Evolutionary conservation across 208 protist genomes (phyloP).

Genomic region (Leishmania aethiopica): DNA sequence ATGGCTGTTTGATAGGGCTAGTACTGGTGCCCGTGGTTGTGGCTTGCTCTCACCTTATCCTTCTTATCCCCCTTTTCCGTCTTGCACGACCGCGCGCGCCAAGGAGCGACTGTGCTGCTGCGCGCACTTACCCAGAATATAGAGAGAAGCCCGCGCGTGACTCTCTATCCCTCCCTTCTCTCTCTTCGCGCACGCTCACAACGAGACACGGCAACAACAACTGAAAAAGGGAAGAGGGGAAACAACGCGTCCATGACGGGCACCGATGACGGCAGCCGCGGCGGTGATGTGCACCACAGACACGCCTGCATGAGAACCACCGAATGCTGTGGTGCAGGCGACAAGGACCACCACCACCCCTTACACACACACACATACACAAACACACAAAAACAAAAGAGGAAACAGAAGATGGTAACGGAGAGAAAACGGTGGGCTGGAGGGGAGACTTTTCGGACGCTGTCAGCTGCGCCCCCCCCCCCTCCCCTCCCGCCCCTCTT

Average conservation of each 20-base stretch:
- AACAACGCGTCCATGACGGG: background rate
- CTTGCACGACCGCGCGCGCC: background rate
- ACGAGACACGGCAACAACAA: background rate
- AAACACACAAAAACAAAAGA: background rate
- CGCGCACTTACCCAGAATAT: background rate
- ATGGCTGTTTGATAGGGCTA: background rate
- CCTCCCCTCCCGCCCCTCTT: background rate
- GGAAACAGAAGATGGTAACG: background rate
- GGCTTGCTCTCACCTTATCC: slow-evolving; percentile 3
- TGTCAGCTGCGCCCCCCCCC: background rate
- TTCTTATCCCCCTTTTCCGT: slow-evolving; percentile 4
- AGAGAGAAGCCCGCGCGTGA: background rate
- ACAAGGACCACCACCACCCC: too few relatives aligned
- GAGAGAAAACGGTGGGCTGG: background rate
- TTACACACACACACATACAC: background rate
- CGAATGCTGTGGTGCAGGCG: background rate
- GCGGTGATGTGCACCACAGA: background rate
- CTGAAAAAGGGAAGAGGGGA: background rate
- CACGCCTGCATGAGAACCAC: background rate
- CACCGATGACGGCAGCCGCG: background rate
- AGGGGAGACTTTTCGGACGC: background rate
- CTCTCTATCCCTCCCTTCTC: background rate
- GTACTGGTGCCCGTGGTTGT: background rate
- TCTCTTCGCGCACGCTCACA: background rate
- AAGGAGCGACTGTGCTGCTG: background rate